These are phyloP conservation scores for Amaranthus palmeri DNA, from an alignment of 148 eudicot species.

Conservation along the genomic window DNA sequence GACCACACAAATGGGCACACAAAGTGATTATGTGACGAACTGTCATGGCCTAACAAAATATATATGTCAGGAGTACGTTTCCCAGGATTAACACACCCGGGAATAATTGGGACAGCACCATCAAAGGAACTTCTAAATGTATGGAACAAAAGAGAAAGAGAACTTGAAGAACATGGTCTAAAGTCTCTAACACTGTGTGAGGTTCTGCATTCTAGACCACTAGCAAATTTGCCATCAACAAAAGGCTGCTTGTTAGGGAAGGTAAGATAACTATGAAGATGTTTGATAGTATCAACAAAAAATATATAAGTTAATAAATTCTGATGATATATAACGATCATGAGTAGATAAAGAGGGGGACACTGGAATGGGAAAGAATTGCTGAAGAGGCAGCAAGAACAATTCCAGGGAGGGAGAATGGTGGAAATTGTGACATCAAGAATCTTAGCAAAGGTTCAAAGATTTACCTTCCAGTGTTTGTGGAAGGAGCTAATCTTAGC, in stretches of 20 bases:
- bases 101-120: slow-evolving; percentile 87
- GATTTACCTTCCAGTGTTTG: slow-evolving; percentile 87
- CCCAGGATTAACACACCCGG: slow-evolving; percentile 91
- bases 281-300: background rate
- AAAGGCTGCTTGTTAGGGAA: slow-evolving; percentile 78
- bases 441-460: slow-evolving; percentile 87
- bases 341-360: slow-evolving; percentile 56
- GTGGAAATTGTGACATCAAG: slow-evolving; percentile 94
- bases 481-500: slow-evolving; percentile 88
- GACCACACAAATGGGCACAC: too few species aligned
- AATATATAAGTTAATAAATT: background rate
- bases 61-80: slow-evolving; percentile 60
- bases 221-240: slow-evolving; percentile 81
- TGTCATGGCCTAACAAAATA: background rate
- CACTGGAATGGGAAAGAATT: slow-evolving; percentile 68
- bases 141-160: slow-evolving; percentile 76
- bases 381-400: slow-evolving; percentile 87
- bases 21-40: too few species aligned
- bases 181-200: slow-evolving; percentile 65
- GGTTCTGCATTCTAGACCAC: slow-evolving; percentile 72
- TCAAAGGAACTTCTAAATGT: slow-evolving; percentile 77
- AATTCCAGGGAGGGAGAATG: slow-evolving; percentile 91
- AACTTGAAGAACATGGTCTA: slow-evolving; percentile 70
- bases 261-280: slow-evolving; percentile 31
- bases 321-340: background rate